Percentiles rank a stretch among this genome's conserved stretches.
These are phyloP conservation scores for Ceratocystis papillata DNA, from an alignment of 2,329 filamentous ascomycete genomes.

Conservation along the genomic window DNA sequence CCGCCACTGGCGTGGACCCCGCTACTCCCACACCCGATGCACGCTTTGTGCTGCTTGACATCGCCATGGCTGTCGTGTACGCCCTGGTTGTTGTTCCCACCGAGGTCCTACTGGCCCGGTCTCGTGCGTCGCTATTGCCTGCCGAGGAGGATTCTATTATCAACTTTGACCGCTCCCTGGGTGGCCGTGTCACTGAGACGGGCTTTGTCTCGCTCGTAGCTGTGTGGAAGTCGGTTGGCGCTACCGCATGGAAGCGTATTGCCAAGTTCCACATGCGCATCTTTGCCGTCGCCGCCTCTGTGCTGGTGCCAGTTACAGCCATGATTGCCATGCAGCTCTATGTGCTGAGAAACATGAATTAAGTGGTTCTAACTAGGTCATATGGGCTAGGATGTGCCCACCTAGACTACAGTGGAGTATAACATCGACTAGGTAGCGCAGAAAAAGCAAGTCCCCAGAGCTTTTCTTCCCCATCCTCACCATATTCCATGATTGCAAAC, in stretches of 20 bases:
- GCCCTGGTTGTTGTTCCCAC: slow-evolving; percentile 58
- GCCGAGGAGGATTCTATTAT: slow-evolving; percentile 75
- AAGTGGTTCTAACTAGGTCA: not conserved
- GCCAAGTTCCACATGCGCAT: slow-evolving; percentile 62
- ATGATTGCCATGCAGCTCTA: slow-evolving; percentile 29
- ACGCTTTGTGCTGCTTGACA: slow-evolving; percentile 29
- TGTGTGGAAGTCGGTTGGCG: slow-evolving; percentile 70
- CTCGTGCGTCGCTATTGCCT: slow-evolving; percentile 77
- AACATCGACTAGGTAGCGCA: no score
- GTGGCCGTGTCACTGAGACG: slow-evolving; percentile 63
- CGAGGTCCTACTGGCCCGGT: slow-evolving; percentile 63
- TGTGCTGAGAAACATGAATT: slow-evolving; percentile 9
- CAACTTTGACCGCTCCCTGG: slow-evolving; percentile 79
- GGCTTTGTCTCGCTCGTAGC: slow-evolving; percentile 61
- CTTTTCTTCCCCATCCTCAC: no score
- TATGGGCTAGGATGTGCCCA: no score
- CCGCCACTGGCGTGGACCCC: slow-evolving; percentile 23
- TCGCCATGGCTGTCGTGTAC: slow-evolving; percentile 38
- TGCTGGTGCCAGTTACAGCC: slow-evolving; percentile 33
- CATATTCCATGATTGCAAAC: no score
- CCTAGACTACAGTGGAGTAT: not conserved
- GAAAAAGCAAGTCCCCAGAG: no score
- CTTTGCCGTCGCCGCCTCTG: slow-evolving; percentile 26
- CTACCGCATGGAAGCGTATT: slow-evolving; percentile 58
- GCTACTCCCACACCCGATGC: slow-evolving; percentile 25